Evolutionary conservation across 2,329 filamentous ascomycete species (phyloP).

Genomic region (Trichoderma endophyticum): DNA sequence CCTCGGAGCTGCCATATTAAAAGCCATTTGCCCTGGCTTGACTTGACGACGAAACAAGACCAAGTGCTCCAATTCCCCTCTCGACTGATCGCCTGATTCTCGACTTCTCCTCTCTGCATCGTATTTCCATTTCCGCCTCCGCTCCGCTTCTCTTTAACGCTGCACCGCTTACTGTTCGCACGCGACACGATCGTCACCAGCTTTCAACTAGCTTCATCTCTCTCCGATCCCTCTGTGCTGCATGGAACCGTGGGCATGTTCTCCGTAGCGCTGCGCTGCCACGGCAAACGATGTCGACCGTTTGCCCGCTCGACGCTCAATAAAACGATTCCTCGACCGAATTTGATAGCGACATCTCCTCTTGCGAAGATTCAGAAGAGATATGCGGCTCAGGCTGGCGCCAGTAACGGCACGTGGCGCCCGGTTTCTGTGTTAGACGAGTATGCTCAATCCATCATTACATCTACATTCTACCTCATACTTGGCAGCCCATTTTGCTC

Average conservation of each 20-base stretch:
- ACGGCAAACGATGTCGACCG: conserved; percentile 40
- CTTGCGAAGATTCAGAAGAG: conserved; percentile 20
- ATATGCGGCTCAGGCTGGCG: conserved; percentile 26
- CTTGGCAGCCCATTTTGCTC: background rate
- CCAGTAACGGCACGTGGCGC: conserved; percentile 50
- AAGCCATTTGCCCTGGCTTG: background rate
- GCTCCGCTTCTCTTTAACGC: background rate
- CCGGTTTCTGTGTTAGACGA: conserved; percentile 63
- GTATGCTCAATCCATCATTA: conserved; percentile 38
- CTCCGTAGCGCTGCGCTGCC: conserved; percentile 45
- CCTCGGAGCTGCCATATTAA: conserved; percentile 1
- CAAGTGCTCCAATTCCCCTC: background rate
- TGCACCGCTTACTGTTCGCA: background rate
- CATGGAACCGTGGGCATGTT: conserved; percentile 44
- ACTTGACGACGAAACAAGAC: background rate
- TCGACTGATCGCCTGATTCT: background rate
- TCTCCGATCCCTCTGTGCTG: conserved; percentile 21
- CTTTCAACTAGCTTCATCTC: background rate
- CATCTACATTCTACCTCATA: background rate
- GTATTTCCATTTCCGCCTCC: background rate
- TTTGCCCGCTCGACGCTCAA: conserved; percentile 21
- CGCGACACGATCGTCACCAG: background rate
- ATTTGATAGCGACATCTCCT: background rate
- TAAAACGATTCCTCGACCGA: background rate
- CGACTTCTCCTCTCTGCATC: background rate